A percentile compares a stretch with the other conserved stretches of the same genome.
Evolutionary conservation across 345 rosid species (phyloP).

Genomic region (Noccaea caerulescens): DNA sequence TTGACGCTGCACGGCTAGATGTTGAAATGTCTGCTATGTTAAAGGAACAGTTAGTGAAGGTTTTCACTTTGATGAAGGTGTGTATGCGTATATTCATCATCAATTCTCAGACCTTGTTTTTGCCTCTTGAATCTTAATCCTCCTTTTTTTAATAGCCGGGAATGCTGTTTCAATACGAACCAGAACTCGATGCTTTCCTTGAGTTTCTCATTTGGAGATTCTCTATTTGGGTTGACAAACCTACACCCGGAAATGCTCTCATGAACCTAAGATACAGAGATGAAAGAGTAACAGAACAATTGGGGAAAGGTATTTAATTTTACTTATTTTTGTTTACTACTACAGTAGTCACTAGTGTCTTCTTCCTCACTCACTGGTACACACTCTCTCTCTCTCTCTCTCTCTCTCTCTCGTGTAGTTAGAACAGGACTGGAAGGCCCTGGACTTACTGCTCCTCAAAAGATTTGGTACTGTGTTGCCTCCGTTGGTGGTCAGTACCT

Average conservation of each 20-base stretch:
- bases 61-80: conserved; percentile 93
- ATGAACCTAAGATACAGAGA: conserved; percentile 94
- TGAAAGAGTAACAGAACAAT: conserved; percentile 59
- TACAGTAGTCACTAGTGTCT: neutral
- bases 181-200: conserved; percentile 99
- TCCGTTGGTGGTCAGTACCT: conserved; percentile 94
- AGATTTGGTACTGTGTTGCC: conserved; percentile 89
- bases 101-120: neutral
- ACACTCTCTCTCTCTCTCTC: neutral
- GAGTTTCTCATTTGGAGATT: conserved; percentile 99
- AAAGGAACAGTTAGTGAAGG: conserved; percentile 92
- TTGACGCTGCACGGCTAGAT: conserved; percentile 93
- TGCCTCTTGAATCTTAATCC: neutral
- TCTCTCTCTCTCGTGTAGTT: conserved; percentile 49
- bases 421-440: conserved; percentile 98
- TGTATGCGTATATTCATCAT: neutral
- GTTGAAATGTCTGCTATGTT: conserved; percentile 97
- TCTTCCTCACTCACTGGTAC: conserved; percentile 4
- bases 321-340: neutral
- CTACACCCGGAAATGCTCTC: conserved; percentile 95
- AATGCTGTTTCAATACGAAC: conserved; percentile 96
- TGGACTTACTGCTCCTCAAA: conserved; percentile 82
- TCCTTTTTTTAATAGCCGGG: conserved; percentile 80
- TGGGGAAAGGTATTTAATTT: conserved; percentile 55
- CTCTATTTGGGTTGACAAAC: conserved; percentile 99